Evolutionary conservation across 345 rosid genomes (phyloP), one percentile per base, ranked within the genome.

Genomic region (Combretum micranthum): DNA sequence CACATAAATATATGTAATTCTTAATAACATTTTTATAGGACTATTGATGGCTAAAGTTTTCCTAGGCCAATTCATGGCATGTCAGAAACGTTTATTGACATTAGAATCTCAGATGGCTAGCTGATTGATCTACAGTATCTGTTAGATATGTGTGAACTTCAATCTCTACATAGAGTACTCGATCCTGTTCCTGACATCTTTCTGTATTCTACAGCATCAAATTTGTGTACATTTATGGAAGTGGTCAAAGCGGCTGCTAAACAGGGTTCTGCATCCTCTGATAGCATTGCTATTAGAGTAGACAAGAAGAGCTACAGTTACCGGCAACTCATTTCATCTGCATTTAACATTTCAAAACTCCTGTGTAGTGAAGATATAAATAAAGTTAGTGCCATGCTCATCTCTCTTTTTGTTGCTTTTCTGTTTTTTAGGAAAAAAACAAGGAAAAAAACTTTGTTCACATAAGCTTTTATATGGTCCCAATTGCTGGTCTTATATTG

Each of bases 241-340:
- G 91, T 93, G 55, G 65, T 89, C 53, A 87, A 83, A 78, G 74
- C 86, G 18, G 83, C 72, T 53, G 76, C 58, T 20, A 75, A 63
- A 66, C 79, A 78, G 62, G 90, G 88, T 6, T 73, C 84, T 60
- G 72, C 52, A 19, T 68, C 82, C 13, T 63, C 56, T 57, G 88
- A 79, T 49, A 70, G 75, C 57, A 57, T 82, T 68, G 99, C 96
- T 2, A 80, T 93, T 64, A 84, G 80, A 76, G 85, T 88, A 26
- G 92, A 93, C 63, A 79, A 76, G 53, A 75, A 75, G 60, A 83
- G 82, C 72, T 89, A 80, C 73, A 83, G 81, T 69, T 87, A 89
- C 69, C 64, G 61, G 22, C 90, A 86, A 57, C 86, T 93, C 50
- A 56, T 80, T 20, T 83, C 91, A 3, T 80, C 90, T 70, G 97